A percentile compares a stretch with the other conserved stretches of the same genome.
phyloP scores from a whole-genome alignment of 2,329 filamentous ascomycete species.

The Myotisia sp. region DNA sequence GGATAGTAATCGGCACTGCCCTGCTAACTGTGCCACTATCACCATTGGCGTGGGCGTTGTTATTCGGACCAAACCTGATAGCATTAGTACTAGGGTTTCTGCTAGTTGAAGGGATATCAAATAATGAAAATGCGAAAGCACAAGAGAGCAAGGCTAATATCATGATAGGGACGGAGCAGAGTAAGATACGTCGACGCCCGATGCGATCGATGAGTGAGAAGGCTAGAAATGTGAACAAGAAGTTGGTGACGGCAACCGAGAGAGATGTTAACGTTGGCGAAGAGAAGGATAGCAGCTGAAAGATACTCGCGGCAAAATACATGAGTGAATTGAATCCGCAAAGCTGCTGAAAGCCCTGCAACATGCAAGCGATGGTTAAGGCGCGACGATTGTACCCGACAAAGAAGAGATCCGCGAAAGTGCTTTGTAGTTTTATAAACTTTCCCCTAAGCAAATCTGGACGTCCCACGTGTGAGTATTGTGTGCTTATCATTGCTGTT shows the following conservation, averaged over 20 bases:
- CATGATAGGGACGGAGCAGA: conserved; percentile 79
- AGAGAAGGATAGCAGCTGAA: conserved; percentile 60
- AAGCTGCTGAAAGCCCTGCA: conserved; percentile 78
- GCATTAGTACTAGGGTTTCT: no score
- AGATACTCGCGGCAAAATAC: conserved; percentile 81
- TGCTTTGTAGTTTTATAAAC: conserved; percentile 1
- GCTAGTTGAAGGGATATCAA: conserved; percentile 33
- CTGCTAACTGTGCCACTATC: conserved; percentile 7
- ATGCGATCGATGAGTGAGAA: conserved; percentile 65
- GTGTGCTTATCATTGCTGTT: conserved; percentile 5
- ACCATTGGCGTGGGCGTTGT: no score
- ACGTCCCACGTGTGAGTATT: background rate
- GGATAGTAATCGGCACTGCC: conserved; percentile 39
- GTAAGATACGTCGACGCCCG: conserved; percentile 63
- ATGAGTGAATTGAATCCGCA: conserved; percentile 85
- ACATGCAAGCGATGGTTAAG: conserved; percentile 66
- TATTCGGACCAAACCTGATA: no score
- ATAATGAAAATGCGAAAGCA: conserved; percentile 55
- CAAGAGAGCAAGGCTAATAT: conserved; percentile 55
- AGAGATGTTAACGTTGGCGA: conserved; percentile 68
- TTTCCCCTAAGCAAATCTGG: background rate
- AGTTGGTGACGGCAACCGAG: conserved; percentile 70
- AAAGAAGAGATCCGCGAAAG: conserved; percentile 19
- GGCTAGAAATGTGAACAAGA: conserved; percentile 61
- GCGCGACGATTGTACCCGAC: conserved; percentile 48